Evolutionary conservation across 306 rosid genomes (phyloP).

Genomic region (cucumber (Cucumis sativus)): Cucumber_9930_V3 NC_026660.2:7498501-7499000

Average conservation of each 20-base stretch:
- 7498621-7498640: background rate
- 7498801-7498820: background rate
- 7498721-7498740: too few relatives aligned
- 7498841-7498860: too few relatives aligned
- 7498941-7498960: too few relatives aligned
- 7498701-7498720: too few relatives aligned
- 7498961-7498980: too few relatives aligned
- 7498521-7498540: slow-evolving; percentile 5
- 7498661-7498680: slow-evolving; percentile 18
- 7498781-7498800: background rate
- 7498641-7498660: slow-evolving; percentile 22
- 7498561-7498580: background rate
- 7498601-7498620: background rate
- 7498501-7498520: background rate
- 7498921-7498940: too few relatives aligned
- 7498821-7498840: background rate
- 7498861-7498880: too few relatives aligned
- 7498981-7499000: too few relatives aligned
- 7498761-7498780: too few relatives aligned
- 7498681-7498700: slow-evolving; percentile 11
- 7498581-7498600: background rate
- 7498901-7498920: too few relatives aligned
- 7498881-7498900: too few relatives aligned
- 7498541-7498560: background rate
- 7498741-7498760: too few relatives aligned